phyloP scores from a whole-genome alignment of 495 filamentous ascomycete species.

The Hyaloscypha bicolor region DNA sequence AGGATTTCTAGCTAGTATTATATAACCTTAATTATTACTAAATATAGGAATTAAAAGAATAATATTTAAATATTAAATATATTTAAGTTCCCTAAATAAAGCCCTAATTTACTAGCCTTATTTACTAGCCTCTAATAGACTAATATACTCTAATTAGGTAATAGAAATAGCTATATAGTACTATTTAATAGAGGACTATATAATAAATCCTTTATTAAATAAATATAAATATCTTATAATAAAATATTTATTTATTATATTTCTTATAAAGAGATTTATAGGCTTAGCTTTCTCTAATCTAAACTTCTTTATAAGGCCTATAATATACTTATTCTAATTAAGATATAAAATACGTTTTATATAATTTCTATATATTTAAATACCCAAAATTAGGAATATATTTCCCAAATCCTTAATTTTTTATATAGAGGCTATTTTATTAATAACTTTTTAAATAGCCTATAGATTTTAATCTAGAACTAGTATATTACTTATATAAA shows the following conservation, averaged over 20 bases:
- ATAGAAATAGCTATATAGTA: background rate
- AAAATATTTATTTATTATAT: background rate
- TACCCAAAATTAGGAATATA: too few relatives aligned
- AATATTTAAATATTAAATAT: slow-evolving; percentile 4
- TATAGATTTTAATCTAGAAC: too few relatives aligned
- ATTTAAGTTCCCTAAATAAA: slow-evolving; percentile 8
- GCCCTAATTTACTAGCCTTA: slow-evolving; percentile 9
- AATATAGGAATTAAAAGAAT: background rate
- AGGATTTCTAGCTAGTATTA: slow-evolving; percentile 15
- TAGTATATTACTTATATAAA: too few relatives aligned
- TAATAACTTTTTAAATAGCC: too few relatives aligned
- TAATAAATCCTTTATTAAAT: background rate
- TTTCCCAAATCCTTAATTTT: too few relatives aligned
- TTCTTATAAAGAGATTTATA: background rate
- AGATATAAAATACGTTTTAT: too few relatives aligned
- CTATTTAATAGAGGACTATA: slow-evolving; percentile 4
- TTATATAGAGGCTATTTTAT: too few relatives aligned
- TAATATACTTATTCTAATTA: too few relatives aligned
- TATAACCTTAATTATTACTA: background rate
- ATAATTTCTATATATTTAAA: too few relatives aligned
- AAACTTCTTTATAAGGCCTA: slow-evolving; percentile 1
- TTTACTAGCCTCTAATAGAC: slow-evolving; percentile 1
- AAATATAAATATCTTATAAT: background rate
- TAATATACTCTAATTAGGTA: slow-evolving; percentile 19
- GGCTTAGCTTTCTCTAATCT: slow-evolving; percentile 13